phyloP scores from a whole-genome alignment of 1,284 basidiomycete genomes.

The Melampsora abietis-canadensis region DNA sequence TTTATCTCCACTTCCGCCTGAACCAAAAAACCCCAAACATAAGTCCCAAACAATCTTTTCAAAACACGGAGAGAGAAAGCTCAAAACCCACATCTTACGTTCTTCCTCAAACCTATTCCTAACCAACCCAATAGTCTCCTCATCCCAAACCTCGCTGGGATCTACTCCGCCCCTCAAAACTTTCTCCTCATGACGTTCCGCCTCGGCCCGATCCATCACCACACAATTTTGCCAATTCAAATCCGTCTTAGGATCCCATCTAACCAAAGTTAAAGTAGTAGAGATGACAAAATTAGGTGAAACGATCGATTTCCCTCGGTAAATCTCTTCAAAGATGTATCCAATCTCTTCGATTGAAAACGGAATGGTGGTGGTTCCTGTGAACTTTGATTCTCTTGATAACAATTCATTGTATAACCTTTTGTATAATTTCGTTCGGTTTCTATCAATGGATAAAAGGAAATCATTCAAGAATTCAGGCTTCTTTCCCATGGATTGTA shows the following conservation, averaged over 20 bases:
- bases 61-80: too few species aligned
- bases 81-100: slow-evolving; percentile 5
- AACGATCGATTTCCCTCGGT: slow-evolving; percentile 72
- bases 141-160: slow-evolving; percentile 11
- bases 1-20: too few species aligned
- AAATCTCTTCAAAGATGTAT: slow-evolving; percentile 79
- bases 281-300: slow-evolving; percentile 68
- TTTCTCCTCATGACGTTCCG: slow-evolving; percentile 62
- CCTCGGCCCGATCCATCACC: slow-evolving; percentile 71
- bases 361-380: slow-evolving; percentile 60
- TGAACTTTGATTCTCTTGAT: slow-evolving; percentile 66
- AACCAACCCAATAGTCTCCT: slow-evolving; percentile 27
- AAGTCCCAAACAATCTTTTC: too few species aligned
- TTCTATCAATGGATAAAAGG: slow-evolving; percentile 48
- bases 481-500: too few species aligned
- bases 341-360: slow-evolving; percentile 76
- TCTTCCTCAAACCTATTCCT: slow-evolving; percentile 22
- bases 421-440: slow-evolving; percentile 77
- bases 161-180: slow-evolving; percentile 1
- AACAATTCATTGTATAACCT: slow-evolving; percentile 72
- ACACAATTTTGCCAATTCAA: slow-evolving; percentile 73
- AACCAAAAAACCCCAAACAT: too few species aligned
- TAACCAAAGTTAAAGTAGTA: slow-evolving; percentile 66
- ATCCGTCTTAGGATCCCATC: slow-evolving; percentile 70
- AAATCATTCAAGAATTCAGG: too few species aligned